Percentiles rank a stretch among this genome's conserved stretches.
These are phyloP conservation scores for Eutrema salsugineum DNA, from an alignment of 441 rosid genomes.

Conservation along the genomic window DNA sequence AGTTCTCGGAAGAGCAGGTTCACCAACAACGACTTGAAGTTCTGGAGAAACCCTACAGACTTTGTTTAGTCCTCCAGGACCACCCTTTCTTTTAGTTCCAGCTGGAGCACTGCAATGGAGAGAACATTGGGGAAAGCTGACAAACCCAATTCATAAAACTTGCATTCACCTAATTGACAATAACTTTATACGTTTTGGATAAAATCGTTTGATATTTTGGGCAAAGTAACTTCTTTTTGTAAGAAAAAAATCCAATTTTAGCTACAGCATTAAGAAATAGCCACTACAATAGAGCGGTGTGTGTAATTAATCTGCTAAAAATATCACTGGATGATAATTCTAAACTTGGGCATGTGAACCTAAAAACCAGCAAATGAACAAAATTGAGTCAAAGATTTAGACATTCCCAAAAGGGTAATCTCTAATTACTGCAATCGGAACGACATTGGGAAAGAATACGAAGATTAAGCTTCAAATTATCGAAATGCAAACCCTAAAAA, in stretches of 20 bases:
- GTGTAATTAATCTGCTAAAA: not conserved
- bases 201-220: not conserved
- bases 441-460: not conserved
- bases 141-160: slow-evolving; percentile 1
- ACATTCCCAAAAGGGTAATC: slow-evolving; percentile 13
- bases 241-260: not conserved
- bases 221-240: not conserved
- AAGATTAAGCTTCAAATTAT: not conserved
- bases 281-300: not conserved
- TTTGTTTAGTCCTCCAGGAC: slow-evolving; percentile 87
- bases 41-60: slow-evolving; percentile 89
- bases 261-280: not conserved
- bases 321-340: not conserved
- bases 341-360: slow-evolving; percentile 11
- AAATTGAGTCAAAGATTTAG: slow-evolving; percentile 5
- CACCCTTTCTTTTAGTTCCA: slow-evolving; percentile 83
- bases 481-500: not conserved
- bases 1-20: slow-evolving; percentile 93
- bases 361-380: slow-evolving; percentile 14
- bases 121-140: not conserved
- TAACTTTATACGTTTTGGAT: not conserved
- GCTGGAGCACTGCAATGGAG: slow-evolving; percentile 54
- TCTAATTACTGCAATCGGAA: slow-evolving; percentile 9
- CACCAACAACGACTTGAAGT: slow-evolving; percentile 86
- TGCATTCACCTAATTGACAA: not conserved